phyloP scores from a whole-genome alignment of 2,329 filamentous ascomycete genomes.

The Claviceps maximensis region DNA sequence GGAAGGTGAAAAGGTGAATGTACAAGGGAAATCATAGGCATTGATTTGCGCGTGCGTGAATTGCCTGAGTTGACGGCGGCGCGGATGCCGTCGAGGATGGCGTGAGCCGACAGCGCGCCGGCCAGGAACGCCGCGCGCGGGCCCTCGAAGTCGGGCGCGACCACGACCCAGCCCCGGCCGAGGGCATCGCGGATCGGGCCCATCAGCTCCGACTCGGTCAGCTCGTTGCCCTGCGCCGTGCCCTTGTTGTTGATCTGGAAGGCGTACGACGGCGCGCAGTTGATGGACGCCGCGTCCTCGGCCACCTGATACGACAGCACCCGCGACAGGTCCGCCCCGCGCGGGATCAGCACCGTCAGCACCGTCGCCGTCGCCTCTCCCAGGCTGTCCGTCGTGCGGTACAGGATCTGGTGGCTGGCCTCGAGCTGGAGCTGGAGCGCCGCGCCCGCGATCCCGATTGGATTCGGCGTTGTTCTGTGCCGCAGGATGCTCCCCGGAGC shows the following conservation, averaged over 20 bases:
- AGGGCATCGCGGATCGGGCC: conserved; percentile 16
- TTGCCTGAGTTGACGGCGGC: conserved; percentile 24
- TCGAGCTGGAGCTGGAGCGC: conserved; percentile 10
- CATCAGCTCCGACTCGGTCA: conserved; percentile 11
- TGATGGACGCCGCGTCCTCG: conserved; percentile 24
- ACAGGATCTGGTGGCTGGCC: conserved; percentile 22
- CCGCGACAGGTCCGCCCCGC: conserved; percentile 14
- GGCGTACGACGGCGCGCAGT: conserved; percentile 19
- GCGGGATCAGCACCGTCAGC: conserved; percentile 25
- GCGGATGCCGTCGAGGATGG: conserved; percentile 29
- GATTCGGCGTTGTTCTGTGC: background rate
- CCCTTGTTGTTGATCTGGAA: conserved; percentile 9
- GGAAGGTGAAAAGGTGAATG: too few relatives aligned
- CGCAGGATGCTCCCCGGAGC: background rate
- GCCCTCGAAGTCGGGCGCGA: conserved; percentile 33
- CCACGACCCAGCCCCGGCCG: conserved; percentile 31
- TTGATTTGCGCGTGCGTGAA: too few relatives aligned
- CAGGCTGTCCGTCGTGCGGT: conserved; percentile 24
- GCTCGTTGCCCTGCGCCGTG: conserved; percentile 19
- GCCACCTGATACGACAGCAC: conserved; percentile 30
- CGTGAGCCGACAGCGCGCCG: conserved; percentile 26
- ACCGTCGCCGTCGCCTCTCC: conserved; percentile 23
- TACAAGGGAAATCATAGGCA: too few relatives aligned
- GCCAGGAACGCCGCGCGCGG: conserved; percentile 29
- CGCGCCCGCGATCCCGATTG: background rate